Evolutionary conservation across 768 basidiomycete species (phyloP), one percentile per base, ranked within the genome.

Genomic region (Pulveroboletus sp.): DNA sequence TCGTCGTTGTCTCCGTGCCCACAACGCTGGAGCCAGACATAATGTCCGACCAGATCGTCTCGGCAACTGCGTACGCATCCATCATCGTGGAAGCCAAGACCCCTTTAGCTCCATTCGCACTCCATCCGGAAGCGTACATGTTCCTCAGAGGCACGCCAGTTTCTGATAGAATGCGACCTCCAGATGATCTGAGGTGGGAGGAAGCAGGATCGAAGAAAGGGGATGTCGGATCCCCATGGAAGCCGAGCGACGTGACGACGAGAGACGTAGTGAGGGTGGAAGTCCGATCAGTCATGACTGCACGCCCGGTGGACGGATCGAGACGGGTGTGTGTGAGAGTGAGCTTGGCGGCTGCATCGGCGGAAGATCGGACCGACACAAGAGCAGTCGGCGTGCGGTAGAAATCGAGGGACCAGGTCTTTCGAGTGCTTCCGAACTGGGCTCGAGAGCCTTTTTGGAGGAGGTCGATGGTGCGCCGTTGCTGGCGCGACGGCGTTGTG

Each of bases 91-190:
- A 76, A 2, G 92, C 93, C 38, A 98, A 75, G 12, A 98, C 93
- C 10, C 94, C 94, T 45, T 81, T 85, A 0, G 96, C 93, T 30
- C 95, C 95, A 4, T 80, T 83, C 2, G 91, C 86, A 2, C 91
- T 86, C 96, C 96, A 99, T 10, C 95, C 95, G 2, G 89, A 85
- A 2, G 91, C 86, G 63, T 96, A 99, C n/a, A 94, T 73, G 50
- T 80, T 81, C 31, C 73, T 75, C 31, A 84, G 56, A 11, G 69
- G 64, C 5, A 54, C 47, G 0, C 76, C 76, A 5, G 55, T 55
- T 4, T 64, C 56, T 11, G 72, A 71, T 23, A 79, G 59, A 8
- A 89, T 70, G 12, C 82, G 74, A 5, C 80, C 80, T 7, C 67
- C 65, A 3, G 66, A 54, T 2, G 78, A 77, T n/a, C 81, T 78